These are phyloP conservation scores for Musa itinerans DNA, from an alignment of 176 grass and related monocot genomes.

Conservation along the genomic window DNA sequence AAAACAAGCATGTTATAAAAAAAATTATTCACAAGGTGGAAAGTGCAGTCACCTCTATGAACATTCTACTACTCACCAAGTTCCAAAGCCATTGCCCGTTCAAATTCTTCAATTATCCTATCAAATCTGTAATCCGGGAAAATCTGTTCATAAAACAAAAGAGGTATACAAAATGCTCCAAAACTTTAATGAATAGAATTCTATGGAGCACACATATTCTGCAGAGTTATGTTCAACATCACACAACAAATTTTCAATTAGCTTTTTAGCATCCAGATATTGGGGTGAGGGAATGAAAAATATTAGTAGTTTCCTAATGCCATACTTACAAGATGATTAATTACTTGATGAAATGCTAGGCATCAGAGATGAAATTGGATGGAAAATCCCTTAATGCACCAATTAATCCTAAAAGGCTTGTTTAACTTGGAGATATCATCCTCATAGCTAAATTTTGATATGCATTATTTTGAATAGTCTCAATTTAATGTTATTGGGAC, in stretches of 20 bases:
- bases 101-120: conserved; percentile 69
- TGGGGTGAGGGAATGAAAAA: too few relatives aligned
- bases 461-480: too few relatives aligned
- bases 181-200: background rate
- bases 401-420: too few relatives aligned
- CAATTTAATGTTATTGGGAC: too few relatives aligned
- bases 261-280: too few relatives aligned
- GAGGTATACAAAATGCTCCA: conserved; percentile 4
- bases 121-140: conserved; percentile 94
- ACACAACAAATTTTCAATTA: background rate
- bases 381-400: too few relatives aligned
- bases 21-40: conserved; percentile 10
- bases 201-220: background rate
- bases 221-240: background rate
- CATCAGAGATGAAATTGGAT: too few relatives aligned
- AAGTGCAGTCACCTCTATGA: conserved; percentile 3
- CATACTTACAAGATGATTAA: too few relatives aligned
- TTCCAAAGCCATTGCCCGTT: conserved; percentile 75
- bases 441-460: too few relatives aligned
- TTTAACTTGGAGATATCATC: too few relatives aligned
- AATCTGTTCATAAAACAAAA: conserved; percentile 38
- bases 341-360: too few relatives aligned
- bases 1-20: conserved; percentile 2
- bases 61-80: conserved; percentile 45
- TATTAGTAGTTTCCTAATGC: too few relatives aligned